Base-by-base conservation (phyloP, 257 asterid species). In the Solanum clarkiae region DNA sequence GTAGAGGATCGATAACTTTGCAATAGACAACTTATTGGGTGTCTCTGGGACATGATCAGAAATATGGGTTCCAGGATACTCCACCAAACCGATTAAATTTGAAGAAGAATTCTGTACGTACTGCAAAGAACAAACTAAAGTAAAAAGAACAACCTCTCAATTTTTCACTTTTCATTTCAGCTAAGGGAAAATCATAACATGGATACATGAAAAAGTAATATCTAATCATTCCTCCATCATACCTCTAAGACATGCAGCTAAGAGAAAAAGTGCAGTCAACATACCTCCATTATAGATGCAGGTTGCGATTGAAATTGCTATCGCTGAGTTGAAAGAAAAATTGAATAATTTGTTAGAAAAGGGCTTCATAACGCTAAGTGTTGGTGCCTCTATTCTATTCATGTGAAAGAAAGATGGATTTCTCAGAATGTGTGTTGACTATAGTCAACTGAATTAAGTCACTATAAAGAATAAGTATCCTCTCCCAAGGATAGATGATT, bases 221-320 rank as follows among this genome's bases (percentile, higher is more conserved):
- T 10, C 17, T 71, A 20, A 20, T 45, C 12, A 3, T 17, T 72
- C 36, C 80, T 45, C 45, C 84, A 85, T 68, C 68, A 2, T 90
- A 97, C 99, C 99, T 95, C 98, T 92, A 88, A 26, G 26, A 26
- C 1, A 26, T 26, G 26, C 1, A 1, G 1, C 26, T 26, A 26
- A 26, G 26, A 26, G 26, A 26, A 26, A 26, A 26, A 26, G 1
- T 26, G 26, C 26, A 26, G 26, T 26, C 26, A 26, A 26, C 26
- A 26, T 26, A 26, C 26, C 26, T 1, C 26, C 1, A 88, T 89
- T 96, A 93, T 92, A 85, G 98, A 94, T 86, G 94, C 85, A 7
- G 99, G 98, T 74, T 95, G 98, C 86, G 98, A 97, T 83, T 94
- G 94, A 83, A n/a, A n/a, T n/a, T n/a, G n/a, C n/a, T n/a, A n/a